phyloP scores from a whole-genome alignment of 805 yeast genomes.

The Sugiyamaella smithiae region DNA sequence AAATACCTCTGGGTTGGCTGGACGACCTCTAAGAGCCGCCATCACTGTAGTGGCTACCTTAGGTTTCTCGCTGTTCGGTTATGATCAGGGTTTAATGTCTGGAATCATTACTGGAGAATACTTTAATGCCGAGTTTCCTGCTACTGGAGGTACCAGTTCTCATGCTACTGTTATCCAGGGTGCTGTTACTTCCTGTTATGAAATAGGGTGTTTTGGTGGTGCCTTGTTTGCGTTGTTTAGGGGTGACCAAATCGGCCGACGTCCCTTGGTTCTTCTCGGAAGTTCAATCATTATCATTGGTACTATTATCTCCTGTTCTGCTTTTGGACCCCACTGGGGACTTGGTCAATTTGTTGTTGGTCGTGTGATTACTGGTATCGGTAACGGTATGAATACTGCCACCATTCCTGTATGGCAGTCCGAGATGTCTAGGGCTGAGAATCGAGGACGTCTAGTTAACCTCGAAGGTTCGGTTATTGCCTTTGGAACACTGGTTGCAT shows the following conservation, averaged over 20 bases:
- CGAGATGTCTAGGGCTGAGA: conserved; percentile 64
- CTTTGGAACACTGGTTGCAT: conserved; percentile 71
- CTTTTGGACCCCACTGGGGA: conserved; percentile 32
- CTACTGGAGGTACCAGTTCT: conserved; percentile 42
- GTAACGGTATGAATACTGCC: conserved; percentile 74
- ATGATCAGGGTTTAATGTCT: conserved; percentile 74
- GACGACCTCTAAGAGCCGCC: conserved; percentile 48
- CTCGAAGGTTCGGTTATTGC: conserved; percentile 71
- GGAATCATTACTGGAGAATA: conserved; percentile 49
- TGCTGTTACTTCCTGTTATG: conserved; percentile 54
- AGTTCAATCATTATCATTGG: conserved; percentile 57
- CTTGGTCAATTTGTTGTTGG: conserved; percentile 74
- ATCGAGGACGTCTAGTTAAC: conserved; percentile 66
- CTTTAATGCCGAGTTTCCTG: conserved; percentile 62
- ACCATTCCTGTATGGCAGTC: conserved; percentile 85
- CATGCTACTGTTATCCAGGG: conserved; percentile 55
- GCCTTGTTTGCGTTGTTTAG: conserved; percentile 58
- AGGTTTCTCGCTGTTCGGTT: conserved; percentile 70
- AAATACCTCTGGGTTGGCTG: conserved; percentile 55
- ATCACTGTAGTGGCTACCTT: conserved; percentile 59
- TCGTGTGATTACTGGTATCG: conserved; percentile 69
- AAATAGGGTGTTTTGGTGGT: conserved; percentile 73
- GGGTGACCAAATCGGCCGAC: conserved; percentile 68
- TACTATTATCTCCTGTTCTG: conserved; percentile 55
- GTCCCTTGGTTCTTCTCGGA: conserved; percentile 58